Percentiles rank a stretch among this genome's conserved stretches.
These are phyloP conservation scores for Talaromyces trachyspermus DNA, from an alignment of 495 filamentous ascomycete genomes.

Conservation along the genomic window DNA sequence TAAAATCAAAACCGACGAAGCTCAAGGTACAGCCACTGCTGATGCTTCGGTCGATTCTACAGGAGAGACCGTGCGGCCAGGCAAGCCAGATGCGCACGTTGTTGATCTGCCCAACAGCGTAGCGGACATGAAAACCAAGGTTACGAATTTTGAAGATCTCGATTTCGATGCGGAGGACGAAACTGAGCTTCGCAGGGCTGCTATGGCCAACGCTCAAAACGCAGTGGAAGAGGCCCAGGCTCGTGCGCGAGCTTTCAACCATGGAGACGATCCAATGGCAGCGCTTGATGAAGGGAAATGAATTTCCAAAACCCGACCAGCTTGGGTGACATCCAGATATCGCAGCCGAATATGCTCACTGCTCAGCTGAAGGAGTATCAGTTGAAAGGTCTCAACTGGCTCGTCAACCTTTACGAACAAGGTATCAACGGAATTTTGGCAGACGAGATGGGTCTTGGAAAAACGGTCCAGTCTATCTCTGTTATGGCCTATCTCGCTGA, in stretches of 20 bases:
- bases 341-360: constrained; percentile 89
- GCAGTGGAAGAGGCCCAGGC: constrained; percentile 93
- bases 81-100: constrained; percentile 37
- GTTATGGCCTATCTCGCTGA: constrained; percentile 99
- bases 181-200: constrained; percentile 67
- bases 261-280: constrained; percentile 47
- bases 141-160: constrained; percentile 87
- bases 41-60: constrained; percentile 57
- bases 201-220: constrained; percentile 92
- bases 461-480: constrained; percentile 97
- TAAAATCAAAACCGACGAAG: constrained; percentile 94
- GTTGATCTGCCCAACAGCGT: constrained; percentile 53
- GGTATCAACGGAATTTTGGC: constrained; percentile 99
- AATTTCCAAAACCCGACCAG: constrained; percentile 99
- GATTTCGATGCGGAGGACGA: constrained; percentile 97
- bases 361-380: constrained; percentile 97
- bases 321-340: constrained; percentile 85
- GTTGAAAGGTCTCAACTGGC: constrained; percentile 96
- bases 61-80: constrained; percentile 35
- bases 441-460: constrained; percentile 99
- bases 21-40: constrained; percentile 86
- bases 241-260: constrained; percentile 86
- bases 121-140: constrained; percentile 54
- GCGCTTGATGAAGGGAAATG: constrained; percentile 78
- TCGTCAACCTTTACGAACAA: constrained; percentile 97